Base-by-base conservation (phyloP, 176 grass and related monocot genomes). In the Triticum timopheevii region DNA sequence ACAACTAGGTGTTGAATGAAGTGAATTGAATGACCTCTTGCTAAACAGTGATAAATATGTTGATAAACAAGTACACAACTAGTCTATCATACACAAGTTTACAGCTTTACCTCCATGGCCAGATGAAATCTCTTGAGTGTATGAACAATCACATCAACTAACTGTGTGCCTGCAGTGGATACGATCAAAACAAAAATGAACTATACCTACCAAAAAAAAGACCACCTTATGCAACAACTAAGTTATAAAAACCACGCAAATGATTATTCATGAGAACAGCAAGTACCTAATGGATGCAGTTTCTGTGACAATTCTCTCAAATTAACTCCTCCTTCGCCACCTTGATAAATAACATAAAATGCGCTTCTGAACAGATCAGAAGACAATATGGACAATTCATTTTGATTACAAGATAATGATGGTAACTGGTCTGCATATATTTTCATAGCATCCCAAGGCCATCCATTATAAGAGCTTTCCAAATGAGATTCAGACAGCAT, bases 311-410 rank as follows among this genome's bases (percentile, higher is more conserved):
- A 82, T 87, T 96, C 90, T 75, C 59, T 75, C 76, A 91, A 80
- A 79, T 44, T 85, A 70, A 98, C 79, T 83, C 96, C 96, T 88
- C 85, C 83, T 87, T 92, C 93, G 63, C 96, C 92, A 92, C 92
- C 76, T 88, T 86, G 56, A 82, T 81, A 82, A 83, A 96, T 86
- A 89, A 92, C 28, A 86, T 84, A 88, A 83, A 91, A 93, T 69
- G 93, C 90, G 49, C 69, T 83, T 86, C 77, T 92, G 70, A 98
- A 94, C 83, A 84, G 59, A 45, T 96, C 90, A 85, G 86, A 87
- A 76, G 92, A 98, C 84, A 89, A 85, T 35, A 64, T 80, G 79
- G 34, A 54, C 8, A 77, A 35, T 86, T 89, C 81, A 81, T 80
- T 82, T 70, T 52, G 69, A 27, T 86, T 83, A 77, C 65, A 73